A percentile compares a stretch with the other conserved stretches of the same genome.
phyloP scores from a whole-genome alignment of 2,329 filamentous ascomycete genomes.

The Pseudogymnoascus sp. region DNA sequence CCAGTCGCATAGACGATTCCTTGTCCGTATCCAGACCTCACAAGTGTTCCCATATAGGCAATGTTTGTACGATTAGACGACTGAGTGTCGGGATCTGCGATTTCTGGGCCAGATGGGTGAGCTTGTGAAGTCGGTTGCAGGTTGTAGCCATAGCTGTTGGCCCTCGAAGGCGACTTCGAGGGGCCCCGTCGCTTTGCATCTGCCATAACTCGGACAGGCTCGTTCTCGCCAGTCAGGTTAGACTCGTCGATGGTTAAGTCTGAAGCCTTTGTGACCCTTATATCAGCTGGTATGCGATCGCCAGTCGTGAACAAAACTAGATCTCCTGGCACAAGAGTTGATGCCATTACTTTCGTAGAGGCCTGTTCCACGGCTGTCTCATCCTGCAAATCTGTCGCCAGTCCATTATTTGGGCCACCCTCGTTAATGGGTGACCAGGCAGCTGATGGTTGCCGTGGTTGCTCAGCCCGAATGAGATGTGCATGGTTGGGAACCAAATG shows the following conservation, averaged over 20 bases:
- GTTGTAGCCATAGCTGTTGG: conserved; percentile 14
- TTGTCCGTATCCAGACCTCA: conserved; percentile 90
- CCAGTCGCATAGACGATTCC: conserved; percentile 97
- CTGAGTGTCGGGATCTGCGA: conserved; percentile 55
- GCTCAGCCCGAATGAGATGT: conserved; percentile 66
- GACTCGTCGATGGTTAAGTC: conserved; percentile 94
- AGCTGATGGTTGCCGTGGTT: neutral
- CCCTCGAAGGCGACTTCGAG: conserved; percentile 11
- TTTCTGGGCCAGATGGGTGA: conserved; percentile 49
- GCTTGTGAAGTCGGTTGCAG: conserved; percentile 33
- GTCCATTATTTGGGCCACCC: conserved; percentile 9
- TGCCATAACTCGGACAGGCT: conserved; percentile 73
- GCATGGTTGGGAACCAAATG: conserved; percentile 92
- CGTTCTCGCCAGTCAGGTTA: conserved; percentile 93
- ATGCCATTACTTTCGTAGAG: conserved; percentile 78
- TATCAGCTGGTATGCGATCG: conserved; percentile 91
- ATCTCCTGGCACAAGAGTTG: conserved; percentile 84
- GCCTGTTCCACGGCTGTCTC: conserved; percentile 54
- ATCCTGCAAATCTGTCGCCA: conserved; percentile 26
- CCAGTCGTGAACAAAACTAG: conserved; percentile 90
- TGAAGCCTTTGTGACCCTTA: conserved; percentile 82
- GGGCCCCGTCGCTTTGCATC: conserved; percentile 39
- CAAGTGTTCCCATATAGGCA: conserved; percentile 95
- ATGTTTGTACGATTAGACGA: conserved; percentile 78
- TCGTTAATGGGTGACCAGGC: neutral